A percentile compares a stretch with the other conserved stretches of the same genome.
These are phyloP conservation scores for Brassica carinata DNA, from an alignment of 345 rosid species.

Conservation along the genomic window DNA sequence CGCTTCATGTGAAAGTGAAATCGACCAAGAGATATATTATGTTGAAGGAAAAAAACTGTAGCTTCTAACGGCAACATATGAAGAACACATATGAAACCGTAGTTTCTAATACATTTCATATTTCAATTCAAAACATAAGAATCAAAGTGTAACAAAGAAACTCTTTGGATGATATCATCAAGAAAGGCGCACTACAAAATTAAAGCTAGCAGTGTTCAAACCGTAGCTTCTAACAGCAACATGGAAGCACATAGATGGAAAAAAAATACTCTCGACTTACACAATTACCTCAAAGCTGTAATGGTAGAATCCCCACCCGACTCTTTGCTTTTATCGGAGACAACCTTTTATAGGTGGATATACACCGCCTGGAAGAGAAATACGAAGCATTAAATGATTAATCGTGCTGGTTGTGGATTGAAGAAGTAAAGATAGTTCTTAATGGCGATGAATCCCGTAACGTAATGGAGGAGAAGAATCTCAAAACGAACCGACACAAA, in stretches of 20 bases:
- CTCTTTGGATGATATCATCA: background rate
- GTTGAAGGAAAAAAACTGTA: too few species aligned
- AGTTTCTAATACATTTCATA: too few species aligned
- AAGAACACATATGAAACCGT: too few species aligned
- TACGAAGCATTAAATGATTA: background rate
- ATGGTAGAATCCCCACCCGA: conserved; percentile 60
- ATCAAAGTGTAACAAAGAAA: background rate
- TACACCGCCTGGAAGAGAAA: background rate
- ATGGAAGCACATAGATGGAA: background rate
- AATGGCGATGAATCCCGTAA: too few species aligned
- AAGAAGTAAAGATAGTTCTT: too few species aligned
- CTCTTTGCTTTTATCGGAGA: conserved; percentile 25
- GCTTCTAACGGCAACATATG: too few species aligned
- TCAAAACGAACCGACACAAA: too few species aligned
- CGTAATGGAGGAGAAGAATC: too few species aligned
- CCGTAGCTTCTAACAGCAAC: background rate
- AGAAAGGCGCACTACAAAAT: background rate
- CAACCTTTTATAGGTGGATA: conserved; percentile 9
- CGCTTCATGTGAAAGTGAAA: background rate
- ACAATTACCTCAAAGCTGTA: conserved; percentile 64
- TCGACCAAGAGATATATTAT: background rate
- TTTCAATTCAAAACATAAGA: background rate
- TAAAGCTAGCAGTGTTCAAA: background rate
- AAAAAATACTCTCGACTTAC: background rate
- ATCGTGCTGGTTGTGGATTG: background rate